Percentiles rank a stretch among this genome's conserved stretches.
phyloP scores from a whole-genome alignment of 495 filamentous ascomycete genomes.

The Tuber microsphaerosporum region DNA sequence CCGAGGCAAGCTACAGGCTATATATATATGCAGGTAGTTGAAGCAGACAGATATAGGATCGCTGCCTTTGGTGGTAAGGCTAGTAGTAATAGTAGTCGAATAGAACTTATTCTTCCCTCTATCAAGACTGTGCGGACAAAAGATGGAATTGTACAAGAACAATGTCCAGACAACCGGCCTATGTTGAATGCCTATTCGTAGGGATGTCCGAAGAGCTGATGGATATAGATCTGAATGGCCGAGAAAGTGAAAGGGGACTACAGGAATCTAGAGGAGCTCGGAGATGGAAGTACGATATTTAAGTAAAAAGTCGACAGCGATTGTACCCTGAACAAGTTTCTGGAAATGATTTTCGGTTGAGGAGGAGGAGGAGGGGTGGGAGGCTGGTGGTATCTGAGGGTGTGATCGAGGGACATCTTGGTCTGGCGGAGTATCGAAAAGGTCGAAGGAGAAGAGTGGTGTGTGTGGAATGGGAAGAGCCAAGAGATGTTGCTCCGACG shows the following conservation, averaged over 20 bases:
- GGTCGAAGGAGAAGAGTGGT: neutral
- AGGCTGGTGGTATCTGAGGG: neutral
- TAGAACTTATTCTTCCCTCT: neutral
- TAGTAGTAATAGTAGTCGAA: neutral
- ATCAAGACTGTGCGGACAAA: neutral
- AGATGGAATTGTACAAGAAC: neutral
- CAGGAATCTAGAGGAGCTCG: neutral
- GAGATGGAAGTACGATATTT: slow-evolving; percentile 4
- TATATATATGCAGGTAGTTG: slow-evolving; percentile 8
- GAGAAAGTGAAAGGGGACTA: neutral
- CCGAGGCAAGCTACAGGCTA: neutral
- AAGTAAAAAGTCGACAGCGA: slow-evolving; percentile 1
- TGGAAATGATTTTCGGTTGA: neutral
- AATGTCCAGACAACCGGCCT: neutral
- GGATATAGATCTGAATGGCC: neutral
- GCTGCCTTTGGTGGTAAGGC: neutral
- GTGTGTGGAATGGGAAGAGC: neutral
- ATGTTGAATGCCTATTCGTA: neutral
- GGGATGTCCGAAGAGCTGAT: neutral
- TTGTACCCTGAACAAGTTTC: neutral
- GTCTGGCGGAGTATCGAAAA: neutral
- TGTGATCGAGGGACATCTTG: neutral
- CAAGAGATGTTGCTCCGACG: neutral
- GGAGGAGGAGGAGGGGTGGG: neutral
- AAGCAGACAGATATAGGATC: neutral